These are phyloP conservation scores for Alnus rubra DNA, from an alignment of 306 rosid species.

Conservation along the genomic window DNA sequence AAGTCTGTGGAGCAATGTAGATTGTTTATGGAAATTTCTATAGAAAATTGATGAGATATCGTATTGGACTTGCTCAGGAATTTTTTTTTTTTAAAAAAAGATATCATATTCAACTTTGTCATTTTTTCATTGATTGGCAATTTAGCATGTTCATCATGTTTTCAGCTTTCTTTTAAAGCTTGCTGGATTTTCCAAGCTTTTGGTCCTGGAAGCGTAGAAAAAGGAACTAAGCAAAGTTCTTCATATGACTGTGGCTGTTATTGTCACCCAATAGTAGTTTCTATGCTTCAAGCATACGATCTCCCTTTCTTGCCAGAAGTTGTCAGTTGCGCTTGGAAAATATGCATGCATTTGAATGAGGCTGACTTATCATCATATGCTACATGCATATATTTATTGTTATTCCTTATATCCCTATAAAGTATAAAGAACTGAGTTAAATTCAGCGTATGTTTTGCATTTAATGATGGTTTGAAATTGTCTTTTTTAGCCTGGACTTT, in stretches of 20 bases:
- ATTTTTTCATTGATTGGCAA: background rate
- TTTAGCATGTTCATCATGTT: conserved; percentile 5
- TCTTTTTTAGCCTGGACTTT: background rate
- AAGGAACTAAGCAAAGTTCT: background rate
- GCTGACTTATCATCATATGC: background rate
- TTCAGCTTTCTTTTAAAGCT: background rate
- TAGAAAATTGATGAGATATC: conserved; percentile 2
- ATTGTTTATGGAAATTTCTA: conserved; percentile 1
- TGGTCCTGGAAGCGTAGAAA: conserved; percentile 1
- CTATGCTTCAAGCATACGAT: background rate
- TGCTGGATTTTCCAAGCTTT: conserved; percentile 14
- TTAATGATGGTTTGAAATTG: background rate
- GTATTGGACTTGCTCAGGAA: background rate
- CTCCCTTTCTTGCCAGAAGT: background rate
- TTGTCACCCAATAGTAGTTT: conserved; percentile 11
- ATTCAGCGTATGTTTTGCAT: background rate
- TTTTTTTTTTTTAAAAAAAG: background rate
- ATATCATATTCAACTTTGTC: background rate
- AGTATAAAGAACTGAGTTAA: background rate
- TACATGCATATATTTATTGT: background rate
- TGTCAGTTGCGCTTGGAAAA: background rate
- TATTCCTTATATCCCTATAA: background rate
- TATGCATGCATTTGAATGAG: background rate
- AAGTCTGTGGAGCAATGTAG: conserved; percentile 6
- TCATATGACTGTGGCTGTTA: background rate